These are phyloP conservation scores for Pisolithus orientalis DNA, from an alignment of 768 basidiomycete genomes.

Conservation along the genomic window DNA sequence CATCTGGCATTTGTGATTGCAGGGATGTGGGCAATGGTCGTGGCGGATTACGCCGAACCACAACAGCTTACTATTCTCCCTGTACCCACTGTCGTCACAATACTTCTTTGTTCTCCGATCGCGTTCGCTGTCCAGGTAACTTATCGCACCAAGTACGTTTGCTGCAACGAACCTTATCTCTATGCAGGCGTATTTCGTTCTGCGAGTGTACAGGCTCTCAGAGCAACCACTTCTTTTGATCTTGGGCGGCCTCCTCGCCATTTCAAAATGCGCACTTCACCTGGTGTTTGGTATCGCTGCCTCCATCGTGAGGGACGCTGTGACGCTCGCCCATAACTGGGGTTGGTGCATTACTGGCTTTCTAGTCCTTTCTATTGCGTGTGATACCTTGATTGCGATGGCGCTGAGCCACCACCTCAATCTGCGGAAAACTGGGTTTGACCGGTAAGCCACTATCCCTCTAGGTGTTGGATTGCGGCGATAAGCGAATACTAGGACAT, in stretches of 20 bases:
- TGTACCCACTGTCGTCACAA: neutral
- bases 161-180: neutral
- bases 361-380: neutral
- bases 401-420: neutral
- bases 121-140: neutral
- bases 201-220: conserved; percentile 1
- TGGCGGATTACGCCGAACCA: neutral
- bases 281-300: neutral
- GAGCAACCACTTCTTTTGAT: neutral
- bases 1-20: neutral
- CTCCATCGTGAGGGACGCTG: neutral
- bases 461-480: neutral
- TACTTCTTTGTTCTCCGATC: neutral
- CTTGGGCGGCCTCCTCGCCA: neutral
- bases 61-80: neutral
- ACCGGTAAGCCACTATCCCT: neutral
- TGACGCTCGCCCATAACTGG: neutral
- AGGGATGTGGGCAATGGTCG: neutral
- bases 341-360: neutral
- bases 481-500: neutral
- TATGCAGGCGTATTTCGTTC: neutral
- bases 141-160: too few relatives aligned
- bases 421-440: neutral
- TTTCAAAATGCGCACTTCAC: neutral
- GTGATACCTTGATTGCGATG: neutral